phyloP scores from a whole-genome alignment of 345 rosid genomes.

The Syzygium aqueum region DNA sequence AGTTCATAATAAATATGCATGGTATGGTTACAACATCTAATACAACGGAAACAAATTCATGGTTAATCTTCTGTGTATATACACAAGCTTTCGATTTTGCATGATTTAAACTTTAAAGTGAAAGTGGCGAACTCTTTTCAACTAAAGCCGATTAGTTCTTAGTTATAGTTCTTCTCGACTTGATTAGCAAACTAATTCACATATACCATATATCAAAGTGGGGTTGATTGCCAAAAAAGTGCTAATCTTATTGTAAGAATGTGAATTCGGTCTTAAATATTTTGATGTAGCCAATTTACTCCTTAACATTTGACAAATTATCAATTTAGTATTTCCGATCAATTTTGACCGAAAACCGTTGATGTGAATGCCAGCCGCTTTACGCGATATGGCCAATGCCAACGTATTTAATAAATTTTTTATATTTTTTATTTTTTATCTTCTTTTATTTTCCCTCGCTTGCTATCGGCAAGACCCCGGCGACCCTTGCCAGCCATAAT shows the following conservation, averaged over 20 bases:
- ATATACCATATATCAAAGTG: background rate
- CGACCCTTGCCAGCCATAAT: background rate
- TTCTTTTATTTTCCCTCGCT: background rate
- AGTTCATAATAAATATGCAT: background rate
- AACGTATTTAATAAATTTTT: background rate
- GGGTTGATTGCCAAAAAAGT: background rate
- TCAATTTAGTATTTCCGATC: background rate
- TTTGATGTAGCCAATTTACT: background rate
- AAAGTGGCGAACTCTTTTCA: background rate
- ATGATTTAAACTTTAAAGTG: background rate
- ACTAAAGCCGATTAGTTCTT: background rate
- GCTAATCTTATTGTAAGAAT: background rate
- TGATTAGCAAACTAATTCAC: background rate
- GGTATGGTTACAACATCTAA: background rate
- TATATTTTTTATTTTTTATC: background rate
- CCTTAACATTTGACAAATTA: no score
- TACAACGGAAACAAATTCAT: background rate
- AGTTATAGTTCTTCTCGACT: background rate
- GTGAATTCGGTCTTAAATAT: accelerated
- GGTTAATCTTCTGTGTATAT: background rate
- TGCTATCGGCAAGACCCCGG: background rate
- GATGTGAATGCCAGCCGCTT: accelerated
- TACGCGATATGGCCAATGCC: background rate
- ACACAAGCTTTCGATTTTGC: background rate
- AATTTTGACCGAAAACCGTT: background rate